Percentiles rank a stretch among this genome's conserved stretches.
phyloP scores from a whole-genome alignment of 2,329 filamentous ascomycete genomes.

The Aspergillus persii region DNA sequence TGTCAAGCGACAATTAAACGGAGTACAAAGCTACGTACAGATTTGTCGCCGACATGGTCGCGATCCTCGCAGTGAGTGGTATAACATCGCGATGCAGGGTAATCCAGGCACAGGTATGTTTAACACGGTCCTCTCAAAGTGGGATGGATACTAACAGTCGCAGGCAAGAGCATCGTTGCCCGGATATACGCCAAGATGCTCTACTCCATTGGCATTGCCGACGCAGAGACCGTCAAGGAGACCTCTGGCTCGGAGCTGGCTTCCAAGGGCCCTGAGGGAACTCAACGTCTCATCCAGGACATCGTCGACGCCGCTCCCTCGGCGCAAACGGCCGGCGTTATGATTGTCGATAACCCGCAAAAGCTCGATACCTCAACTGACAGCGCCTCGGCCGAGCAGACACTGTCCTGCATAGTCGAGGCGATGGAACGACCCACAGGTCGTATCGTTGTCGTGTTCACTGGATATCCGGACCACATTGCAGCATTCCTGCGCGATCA shows the following conservation, averaged over 20 bases:
- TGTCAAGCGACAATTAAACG: slow-evolving; percentile 19
- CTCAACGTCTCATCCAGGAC: slow-evolving; percentile 8
- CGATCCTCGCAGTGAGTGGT: slow-evolving; percentile 20
- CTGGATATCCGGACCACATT: slow-evolving; percentile 9
- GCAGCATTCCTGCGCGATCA: slow-evolving; percentile 13
- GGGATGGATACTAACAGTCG: background rate
- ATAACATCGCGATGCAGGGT: slow-evolving; percentile 19
- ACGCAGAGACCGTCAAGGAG: slow-evolving; percentile 11
- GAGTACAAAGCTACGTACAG: slow-evolving; percentile 20
- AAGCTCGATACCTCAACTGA: slow-evolving; percentile 1
- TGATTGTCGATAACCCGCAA: slow-evolving; percentile 17
- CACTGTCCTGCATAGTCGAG: slow-evolving; percentile 12
- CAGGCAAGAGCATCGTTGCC: slow-evolving; percentile 18
- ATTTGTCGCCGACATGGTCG: slow-evolving; percentile 21
- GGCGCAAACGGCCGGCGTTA: slow-evolving; percentile 11
- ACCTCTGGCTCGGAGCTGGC: slow-evolving; percentile 16
- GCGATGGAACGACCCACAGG: slow-evolving; percentile 15
- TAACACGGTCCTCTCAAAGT: background rate
- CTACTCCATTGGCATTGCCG: slow-evolving; percentile 16
- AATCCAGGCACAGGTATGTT: slow-evolving; percentile 17
- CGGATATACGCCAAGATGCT: slow-evolving; percentile 22
- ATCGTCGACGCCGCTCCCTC: slow-evolving; percentile 8
- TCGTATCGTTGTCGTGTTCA: slow-evolving; percentile 17
- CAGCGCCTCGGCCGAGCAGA: slow-evolving; percentile 3
- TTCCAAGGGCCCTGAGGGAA: slow-evolving; percentile 8